phyloP scores from a whole-genome alignment of 208 protist genomes.

The Endotrypanum monterogeii region DNA sequence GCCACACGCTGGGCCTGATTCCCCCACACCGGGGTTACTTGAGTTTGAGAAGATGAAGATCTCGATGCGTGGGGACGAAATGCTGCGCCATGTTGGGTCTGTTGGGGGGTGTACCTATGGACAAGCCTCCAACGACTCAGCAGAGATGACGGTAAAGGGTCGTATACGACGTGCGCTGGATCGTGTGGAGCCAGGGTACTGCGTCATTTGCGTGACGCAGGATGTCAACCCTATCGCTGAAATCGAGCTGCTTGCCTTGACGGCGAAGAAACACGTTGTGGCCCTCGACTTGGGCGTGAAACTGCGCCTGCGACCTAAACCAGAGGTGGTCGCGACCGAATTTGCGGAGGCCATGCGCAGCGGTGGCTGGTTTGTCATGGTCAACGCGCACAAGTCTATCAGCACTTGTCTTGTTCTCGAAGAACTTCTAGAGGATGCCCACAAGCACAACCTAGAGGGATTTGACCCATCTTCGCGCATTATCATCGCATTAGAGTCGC shows the following conservation, averaged over 20 bases:
- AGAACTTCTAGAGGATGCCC: constrained; percentile 63
- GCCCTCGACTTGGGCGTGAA: constrained; percentile 74
- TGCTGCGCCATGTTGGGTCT: constrained; percentile 9
- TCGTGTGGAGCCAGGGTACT: constrained; percentile 42
- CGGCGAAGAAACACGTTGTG: constrained; percentile 32
- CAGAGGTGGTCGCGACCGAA: constrained; percentile 46
- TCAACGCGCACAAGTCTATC: constrained; percentile 88
- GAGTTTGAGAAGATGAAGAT: constrained; percentile 83
- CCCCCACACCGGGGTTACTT: constrained; percentile 39
- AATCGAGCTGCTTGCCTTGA: constrained; percentile 73
- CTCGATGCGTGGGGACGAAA: constrained; percentile 40
- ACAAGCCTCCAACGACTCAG: constrained; percentile 10
- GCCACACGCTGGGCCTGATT: constrained; percentile 5
- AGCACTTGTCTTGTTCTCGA: constrained; percentile 63
- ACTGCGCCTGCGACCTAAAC: constrained; percentile 69
- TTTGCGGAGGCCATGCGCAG: constrained; percentile 68
- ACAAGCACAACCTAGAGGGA: constrained; percentile 53
- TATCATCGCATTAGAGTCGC: constrained; percentile 70
- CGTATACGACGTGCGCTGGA: constrained; percentile 50
- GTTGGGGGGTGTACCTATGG: not conserved
- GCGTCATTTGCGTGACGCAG: constrained; percentile 77
- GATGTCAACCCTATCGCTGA: constrained; percentile 83
- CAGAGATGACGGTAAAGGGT: constrained; percentile 40
- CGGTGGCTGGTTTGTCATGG: constrained; percentile 75
- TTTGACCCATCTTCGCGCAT: constrained; percentile 59